Evolutionary conservation across 208 protist species (phyloP), one percentile per base, ranked within the genome.

Genomic region (Leishmania guyanensis): DNA sequence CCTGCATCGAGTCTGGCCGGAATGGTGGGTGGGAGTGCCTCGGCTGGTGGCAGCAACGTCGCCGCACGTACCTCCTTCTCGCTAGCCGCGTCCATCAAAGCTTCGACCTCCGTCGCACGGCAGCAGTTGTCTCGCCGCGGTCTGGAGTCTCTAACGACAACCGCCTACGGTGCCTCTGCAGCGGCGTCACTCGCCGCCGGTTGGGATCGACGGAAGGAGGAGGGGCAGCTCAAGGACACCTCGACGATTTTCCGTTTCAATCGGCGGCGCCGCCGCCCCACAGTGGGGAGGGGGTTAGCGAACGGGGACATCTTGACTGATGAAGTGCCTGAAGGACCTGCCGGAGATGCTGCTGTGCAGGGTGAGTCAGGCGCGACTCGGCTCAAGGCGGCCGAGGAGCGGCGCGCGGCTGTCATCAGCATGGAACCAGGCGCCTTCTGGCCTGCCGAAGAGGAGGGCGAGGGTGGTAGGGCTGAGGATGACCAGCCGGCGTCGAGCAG

Each of bases 191-290:
- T 94, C 39, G 90, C 91, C 46, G 88, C 92, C 14, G 92, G 94
- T 0, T 91, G 86, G 85, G 81, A 80, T 29, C 75, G 85, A n/a
- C 81, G 85, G 66, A 89, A 92, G 65, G 91, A 91, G 71, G 87
- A 93, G 62, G 86, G 80, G 75, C 58, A 82, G 58, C 83, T 79
- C 22, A 87, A 93, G 80, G 93, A 96, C 86, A 90, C 81, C 78
- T 93, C 90, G 17, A 91, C 93, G 43, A 96, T 97, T 65, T 97
- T 97, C 78, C 89, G 86, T 10, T 97, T 96, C 80, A 69, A 90
- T 69, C 88, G 87, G 54, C 72, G 71, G 22, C 86, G 87, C 16
- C 71, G 79, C 22, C 78, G 51, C 46, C 77, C 62, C 29, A 29
- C 46, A n/a, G 26, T 17, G 9, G 48, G 26, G 26, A 62, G 8